These are phyloP conservation scores for Rhodocollybia butyracea DNA, from an alignment of 768 basidiomycete genomes.

Conservation along the genomic window DNA sequence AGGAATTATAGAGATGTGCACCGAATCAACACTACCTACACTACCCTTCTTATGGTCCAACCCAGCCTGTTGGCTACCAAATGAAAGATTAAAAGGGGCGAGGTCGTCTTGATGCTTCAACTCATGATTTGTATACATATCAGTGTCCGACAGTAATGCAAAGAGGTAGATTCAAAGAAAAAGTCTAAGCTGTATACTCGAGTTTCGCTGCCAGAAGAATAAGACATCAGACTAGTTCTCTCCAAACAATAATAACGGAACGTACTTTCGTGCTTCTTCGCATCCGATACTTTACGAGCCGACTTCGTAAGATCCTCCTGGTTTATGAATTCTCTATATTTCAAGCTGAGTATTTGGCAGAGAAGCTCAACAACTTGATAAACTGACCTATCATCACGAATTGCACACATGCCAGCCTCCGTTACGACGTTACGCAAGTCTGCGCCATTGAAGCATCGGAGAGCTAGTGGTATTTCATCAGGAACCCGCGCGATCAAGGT, in stretches of 20 bases:
- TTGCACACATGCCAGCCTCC: slow-evolving; percentile 98
- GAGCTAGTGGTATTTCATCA: neutral
- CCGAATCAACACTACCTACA: no score
- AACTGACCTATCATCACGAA: slow-evolving; percentile 85
- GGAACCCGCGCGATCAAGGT: neutral
- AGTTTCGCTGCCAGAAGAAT: slow-evolving; percentile 40
- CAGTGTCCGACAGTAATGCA: no score
- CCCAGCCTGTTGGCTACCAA: no score
- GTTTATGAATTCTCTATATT: slow-evolving; percentile 72
- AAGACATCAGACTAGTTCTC: slow-evolving; percentile 6
- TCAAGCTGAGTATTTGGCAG: slow-evolving; percentile 3
- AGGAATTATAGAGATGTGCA: no score
- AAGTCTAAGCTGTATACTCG: slow-evolving; percentile 36
- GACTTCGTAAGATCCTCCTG: slow-evolving; percentile 98
- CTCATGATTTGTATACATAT: no score
- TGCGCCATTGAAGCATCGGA: slow-evolving; percentile 52
- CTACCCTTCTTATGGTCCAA: no score
- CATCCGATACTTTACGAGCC: slow-evolving; percentile 90
- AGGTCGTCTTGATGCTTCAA: no score
- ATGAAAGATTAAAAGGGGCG: no score
- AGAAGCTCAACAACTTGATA: neutral
- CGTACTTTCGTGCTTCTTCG: slow-evolving; percentile 97
- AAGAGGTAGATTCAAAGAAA: no score
- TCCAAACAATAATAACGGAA: slow-evolving; percentile 10
- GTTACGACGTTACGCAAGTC: slow-evolving; percentile 94